A percentile compares a stretch with the other conserved stretches of the same genome.
phyloP scores from a whole-genome alignment of 208 protist species.

The Leishmania tropica region DNA sequence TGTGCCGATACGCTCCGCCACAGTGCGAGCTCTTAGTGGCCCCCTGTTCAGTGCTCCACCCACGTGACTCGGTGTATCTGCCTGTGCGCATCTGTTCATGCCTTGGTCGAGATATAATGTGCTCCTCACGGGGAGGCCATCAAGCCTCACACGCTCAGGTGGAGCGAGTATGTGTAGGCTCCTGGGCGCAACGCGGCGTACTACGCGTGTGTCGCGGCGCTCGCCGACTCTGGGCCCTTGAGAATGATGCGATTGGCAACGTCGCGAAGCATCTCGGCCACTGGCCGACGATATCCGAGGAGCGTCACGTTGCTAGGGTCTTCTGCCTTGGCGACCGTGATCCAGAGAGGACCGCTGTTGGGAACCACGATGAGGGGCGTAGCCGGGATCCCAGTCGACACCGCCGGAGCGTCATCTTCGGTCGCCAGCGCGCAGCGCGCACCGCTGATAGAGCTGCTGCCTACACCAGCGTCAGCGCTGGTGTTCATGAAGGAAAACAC shows the following conservation, averaged over 20 bases:
- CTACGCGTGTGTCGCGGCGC: background rate
- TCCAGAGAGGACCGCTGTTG: constrained; percentile 69
- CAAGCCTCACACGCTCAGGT: background rate
- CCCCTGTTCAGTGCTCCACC: background rate
- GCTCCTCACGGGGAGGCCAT: background rate
- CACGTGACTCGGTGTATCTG: background rate
- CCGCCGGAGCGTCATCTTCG: background rate
- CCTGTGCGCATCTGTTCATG: background rate
- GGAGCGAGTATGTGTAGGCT: background rate
- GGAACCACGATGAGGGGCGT: constrained; percentile 11
- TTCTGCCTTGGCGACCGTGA: constrained; percentile 46
- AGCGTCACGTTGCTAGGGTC: constrained; percentile 76
- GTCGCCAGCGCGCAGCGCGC: background rate
- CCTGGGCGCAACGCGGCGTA: background rate
- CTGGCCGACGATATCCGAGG: constrained; percentile 58
- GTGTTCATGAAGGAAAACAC: constrained; percentile 20
- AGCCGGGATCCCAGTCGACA: background rate
- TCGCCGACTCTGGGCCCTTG: constrained; percentile 10
- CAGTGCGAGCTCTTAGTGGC: background rate
- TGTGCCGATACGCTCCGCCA: background rate
- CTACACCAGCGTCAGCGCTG: background rate
- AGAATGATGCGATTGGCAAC: constrained; percentile 51
- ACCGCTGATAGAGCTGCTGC: background rate
- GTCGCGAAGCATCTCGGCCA: constrained; percentile 63
- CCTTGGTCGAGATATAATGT: background rate